These are phyloP conservation scores for Beauveria asiatica DNA, from an alignment of 2,329 filamentous ascomycete species.

Conservation along the genomic window DNA sequence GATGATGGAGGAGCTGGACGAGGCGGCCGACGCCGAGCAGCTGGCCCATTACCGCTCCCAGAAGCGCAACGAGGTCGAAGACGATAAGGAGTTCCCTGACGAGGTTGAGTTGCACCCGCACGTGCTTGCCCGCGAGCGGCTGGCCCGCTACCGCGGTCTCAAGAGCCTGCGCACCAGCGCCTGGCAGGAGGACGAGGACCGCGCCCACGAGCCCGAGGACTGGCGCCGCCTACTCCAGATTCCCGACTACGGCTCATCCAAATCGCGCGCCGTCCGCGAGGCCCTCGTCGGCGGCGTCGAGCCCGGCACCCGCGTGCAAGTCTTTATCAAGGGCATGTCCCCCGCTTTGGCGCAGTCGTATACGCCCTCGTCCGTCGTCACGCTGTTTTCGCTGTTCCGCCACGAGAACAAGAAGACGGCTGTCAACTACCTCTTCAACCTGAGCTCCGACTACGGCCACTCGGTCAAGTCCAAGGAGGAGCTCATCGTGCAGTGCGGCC, in stretches of 20 bases:
- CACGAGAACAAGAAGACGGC: conserved; percentile 93
- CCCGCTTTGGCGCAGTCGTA: conserved; percentile 36
- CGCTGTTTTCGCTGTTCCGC: conserved; percentile 77
- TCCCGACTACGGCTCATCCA: conserved; percentile 80
- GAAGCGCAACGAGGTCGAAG: conserved; percentile 71
- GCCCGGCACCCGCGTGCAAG: conserved; percentile 72
- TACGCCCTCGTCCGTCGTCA: conserved; percentile 48
- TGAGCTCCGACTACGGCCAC: conserved; percentile 65
- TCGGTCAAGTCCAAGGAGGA: conserved; percentile 90
- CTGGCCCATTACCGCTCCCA: conserved; percentile 72
- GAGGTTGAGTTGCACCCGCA: conserved; percentile 91
- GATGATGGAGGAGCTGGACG: conserved; percentile 78
- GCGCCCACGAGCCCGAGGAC: conserved; percentile 77
- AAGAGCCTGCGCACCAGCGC: conserved; percentile 82
- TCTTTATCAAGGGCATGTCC: conserved; percentile 57
- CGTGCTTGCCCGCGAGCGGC: conserved; percentile 74
- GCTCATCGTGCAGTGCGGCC: conserved; percentile 82
- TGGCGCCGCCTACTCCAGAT: conserved; percentile 82
- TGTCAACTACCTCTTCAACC: conserved; percentile 81
- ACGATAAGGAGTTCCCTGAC: conserved; percentile 93
- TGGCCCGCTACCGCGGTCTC: conserved; percentile 79
- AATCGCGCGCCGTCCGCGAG: conserved; percentile 68
- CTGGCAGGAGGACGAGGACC: conserved; percentile 87
- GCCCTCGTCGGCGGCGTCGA: conserved; percentile 80
- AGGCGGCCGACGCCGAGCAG: conserved; percentile 69